Base-by-base conservation (phyloP, 2,329 filamentous ascomycete genomes). In the Paracoccidioides brasiliensis region DNA sequence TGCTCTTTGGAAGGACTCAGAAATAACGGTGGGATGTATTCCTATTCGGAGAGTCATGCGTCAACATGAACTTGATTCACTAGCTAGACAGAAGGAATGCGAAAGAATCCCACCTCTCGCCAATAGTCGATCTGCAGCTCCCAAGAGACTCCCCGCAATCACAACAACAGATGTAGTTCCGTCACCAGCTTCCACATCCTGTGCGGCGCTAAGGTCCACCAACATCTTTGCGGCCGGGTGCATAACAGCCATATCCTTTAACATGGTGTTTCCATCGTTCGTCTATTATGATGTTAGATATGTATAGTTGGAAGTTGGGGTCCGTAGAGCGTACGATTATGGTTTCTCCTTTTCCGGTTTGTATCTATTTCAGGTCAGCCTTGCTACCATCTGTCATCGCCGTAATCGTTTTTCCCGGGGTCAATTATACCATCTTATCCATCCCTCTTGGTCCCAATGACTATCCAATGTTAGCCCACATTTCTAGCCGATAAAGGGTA, bases 181-280 rank as follows among this genome's bases (percentile, higher is more conserved):
- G 72, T 98, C 93, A 75, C 93, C 93, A 60, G 93, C 93, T 74
- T 98, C 93, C 59, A 98, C 90, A 77, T 98, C 93, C 73, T 98
- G 93, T 62, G 93, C 93, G 63, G 93, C 88, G 66, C 91, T 94
- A 60, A 98, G 81, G 72, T 98, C 90, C 67, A 98, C 93, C 63
- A 98, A 80, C 93, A 98, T 98, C 78, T 95, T 96, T 53, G 93
- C 93, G 51, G 94, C 95, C n/a, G 93, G 93, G 70, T 98, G 93
- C 86, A 98, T 90, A 63, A 98, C 93, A 62, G 88, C 87, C 93
- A 98, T 97, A 78, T 91, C 91, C 77, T 88, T 95, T 69, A 98
- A 77, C 91, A 98, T 98, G 56, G 93, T 98, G 77, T 94, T 95
- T 72, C 93, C 93, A 75, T 98, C 93, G 78, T 98, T 98, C 68